Evolutionary conservation across 2,329 filamentous ascomycete species (phyloP).

Genomic region (Rutstroemia sp.): DNA sequence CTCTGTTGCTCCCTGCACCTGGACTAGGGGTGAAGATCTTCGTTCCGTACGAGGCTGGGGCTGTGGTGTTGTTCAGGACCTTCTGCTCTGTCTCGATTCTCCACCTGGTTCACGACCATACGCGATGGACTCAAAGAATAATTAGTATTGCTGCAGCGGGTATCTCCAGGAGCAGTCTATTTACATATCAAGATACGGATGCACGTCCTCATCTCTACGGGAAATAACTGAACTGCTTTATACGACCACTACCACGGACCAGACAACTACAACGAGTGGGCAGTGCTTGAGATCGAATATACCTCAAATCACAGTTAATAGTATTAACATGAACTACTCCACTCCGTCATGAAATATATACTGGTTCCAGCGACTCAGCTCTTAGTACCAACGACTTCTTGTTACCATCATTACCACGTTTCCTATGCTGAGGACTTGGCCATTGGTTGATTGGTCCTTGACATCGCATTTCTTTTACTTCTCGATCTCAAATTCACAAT

Average conservation of each 20-base stretch:
- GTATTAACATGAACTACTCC: conserved; percentile 16
- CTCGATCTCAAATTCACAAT: conserved; percentile 54
- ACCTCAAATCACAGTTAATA: not conserved
- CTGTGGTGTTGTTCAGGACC: not conserved
- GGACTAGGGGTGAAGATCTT: not conserved
- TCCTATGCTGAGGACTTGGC: conserved; percentile 14
- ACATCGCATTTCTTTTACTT: conserved; percentile 21
- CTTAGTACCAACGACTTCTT: conserved; percentile 14
- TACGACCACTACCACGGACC: not conserved
- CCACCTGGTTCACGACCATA: conserved; percentile 20
- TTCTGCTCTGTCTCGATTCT: not conserved
- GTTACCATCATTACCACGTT: conserved; percentile 11
- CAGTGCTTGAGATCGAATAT: not conserved
- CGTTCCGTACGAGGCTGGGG: not conserved
- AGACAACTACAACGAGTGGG: not conserved
- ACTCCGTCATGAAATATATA: conserved; percentile 15
- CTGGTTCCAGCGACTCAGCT: conserved; percentile 19
- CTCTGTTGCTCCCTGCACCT: no score
- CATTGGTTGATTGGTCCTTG: conserved; percentile 24
- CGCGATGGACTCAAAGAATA: conserved; percentile 13
- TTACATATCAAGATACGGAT: not conserved
- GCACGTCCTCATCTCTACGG: not conserved
- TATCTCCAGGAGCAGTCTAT: not conserved
- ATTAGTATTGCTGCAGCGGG: not conserved
- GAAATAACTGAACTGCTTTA: not conserved